These are phyloP conservation scores for Tetragonia tetragonoides DNA, from an alignment of 148 eudicot species.

Conservation along the genomic window DNA sequence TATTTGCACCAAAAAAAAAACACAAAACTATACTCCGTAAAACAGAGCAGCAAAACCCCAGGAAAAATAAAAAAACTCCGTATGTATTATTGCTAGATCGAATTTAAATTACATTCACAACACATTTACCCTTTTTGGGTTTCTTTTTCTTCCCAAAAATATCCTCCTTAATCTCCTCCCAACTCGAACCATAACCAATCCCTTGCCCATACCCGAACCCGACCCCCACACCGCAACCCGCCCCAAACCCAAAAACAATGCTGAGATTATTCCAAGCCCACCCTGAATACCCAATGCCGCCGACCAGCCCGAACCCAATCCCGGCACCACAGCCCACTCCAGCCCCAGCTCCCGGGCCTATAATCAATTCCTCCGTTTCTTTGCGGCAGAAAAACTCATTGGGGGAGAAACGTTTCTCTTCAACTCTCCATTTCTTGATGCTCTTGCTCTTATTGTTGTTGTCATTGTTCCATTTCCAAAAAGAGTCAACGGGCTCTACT, in stretches of 20 bases:
- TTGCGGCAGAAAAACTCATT: constrained; percentile 17
- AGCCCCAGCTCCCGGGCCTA: constrained; percentile 61
- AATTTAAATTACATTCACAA: background rate
- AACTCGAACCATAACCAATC: constrained; percentile 41
- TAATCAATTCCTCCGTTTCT: constrained; percentile 24
- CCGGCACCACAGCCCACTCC: constrained; percentile 72
- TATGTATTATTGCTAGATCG: too few relatives aligned
- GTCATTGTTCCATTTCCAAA: constrained; percentile 45
- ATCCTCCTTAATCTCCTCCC: constrained; percentile 30
- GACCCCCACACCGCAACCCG: constrained; percentile 61
- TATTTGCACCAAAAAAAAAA: too few relatives aligned
- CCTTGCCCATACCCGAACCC: constrained; percentile 68
- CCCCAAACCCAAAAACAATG: constrained; percentile 53
- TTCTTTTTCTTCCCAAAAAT: constrained; percentile 23
- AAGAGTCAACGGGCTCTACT: constrained; percentile 25
- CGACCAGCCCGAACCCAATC: constrained; percentile 51
- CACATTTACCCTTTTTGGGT: background rate
- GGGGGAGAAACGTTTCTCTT: constrained; percentile 30
- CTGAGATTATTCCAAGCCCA: constrained; percentile 55
- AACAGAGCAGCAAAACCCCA: too few relatives aligned
- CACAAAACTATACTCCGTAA: too few relatives aligned
- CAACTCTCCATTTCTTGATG: constrained; percentile 19
- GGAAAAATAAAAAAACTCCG: too few relatives aligned
- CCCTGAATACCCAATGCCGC: constrained; percentile 51
- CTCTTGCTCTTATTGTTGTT: constrained; percentile 22